Conservation (phyloP, 2,329 filamentous ascomycete genomes). For the Penicillium frequentans region DNA sequence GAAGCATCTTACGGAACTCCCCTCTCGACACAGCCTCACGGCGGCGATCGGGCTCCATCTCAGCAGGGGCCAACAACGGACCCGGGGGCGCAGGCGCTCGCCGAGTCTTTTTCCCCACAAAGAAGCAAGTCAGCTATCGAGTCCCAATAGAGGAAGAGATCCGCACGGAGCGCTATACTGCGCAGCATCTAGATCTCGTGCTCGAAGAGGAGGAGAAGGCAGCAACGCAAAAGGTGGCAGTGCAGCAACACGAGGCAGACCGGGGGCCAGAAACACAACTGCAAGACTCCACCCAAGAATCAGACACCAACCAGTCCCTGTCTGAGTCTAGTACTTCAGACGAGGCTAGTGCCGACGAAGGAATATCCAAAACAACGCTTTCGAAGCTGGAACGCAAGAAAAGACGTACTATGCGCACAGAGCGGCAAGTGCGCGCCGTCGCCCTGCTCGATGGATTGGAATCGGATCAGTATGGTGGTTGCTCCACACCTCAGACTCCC, state of each 20-base stretch:
- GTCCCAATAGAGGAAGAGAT: constrained; percentile 60
- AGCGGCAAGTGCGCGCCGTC: constrained; percentile 41
- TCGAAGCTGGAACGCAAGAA: constrained; percentile 37
- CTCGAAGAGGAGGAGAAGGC: constrained; percentile 7
- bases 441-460: constrained; percentile 44
- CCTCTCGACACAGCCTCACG: constrained; percentile 38
- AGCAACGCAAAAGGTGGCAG: neutral
- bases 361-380: constrained; percentile 1
- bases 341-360: constrained; percentile 23
- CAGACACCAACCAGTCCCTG: constrained; percentile 27
- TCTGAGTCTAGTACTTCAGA: constrained; percentile 34
- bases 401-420: constrained; percentile 30
- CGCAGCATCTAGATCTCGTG: constrained; percentile 57
- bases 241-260: constrained; percentile 8
- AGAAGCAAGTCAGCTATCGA: constrained; percentile 60
- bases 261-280: constrained; percentile 15
- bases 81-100: constrained; percentile 31
- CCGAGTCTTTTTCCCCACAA: constrained; percentile 52
- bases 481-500: constrained; percentile 53
- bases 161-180: constrained; percentile 54
- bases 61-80: constrained; percentile 29
- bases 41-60: constrained; percentile 42
- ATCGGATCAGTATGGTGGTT: constrained; percentile 44
- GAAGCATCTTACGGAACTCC: constrained; percentile 50
- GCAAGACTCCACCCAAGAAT: constrained; percentile 24